Base-by-base conservation (phyloP, 2,329 filamentous ascomycete species). In the Cladosporium cucumerinum region DNA sequence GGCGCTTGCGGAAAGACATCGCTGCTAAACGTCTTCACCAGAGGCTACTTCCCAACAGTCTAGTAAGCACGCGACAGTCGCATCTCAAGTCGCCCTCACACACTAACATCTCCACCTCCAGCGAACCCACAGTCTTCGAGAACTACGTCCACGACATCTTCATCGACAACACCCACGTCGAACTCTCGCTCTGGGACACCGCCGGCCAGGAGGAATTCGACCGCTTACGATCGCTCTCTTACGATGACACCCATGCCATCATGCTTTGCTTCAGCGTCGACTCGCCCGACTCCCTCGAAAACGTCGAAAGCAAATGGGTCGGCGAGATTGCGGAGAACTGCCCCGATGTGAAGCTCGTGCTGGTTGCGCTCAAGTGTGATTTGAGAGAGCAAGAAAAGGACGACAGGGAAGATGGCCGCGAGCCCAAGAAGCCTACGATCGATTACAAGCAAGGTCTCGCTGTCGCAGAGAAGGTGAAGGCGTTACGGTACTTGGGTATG, bases 91-190 rank as follows among this genome's bases (percentile, higher is more conserved):
- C 55, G 18, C 16, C 4, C 32, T 57, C n/a, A 57, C 28, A 28
- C 23, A 23, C 32, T 63, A 65, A 66, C 52, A 30, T 52, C 43
- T n/a, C n/a, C 46, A 28, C 54, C 30, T 34, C 58, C 73, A 88
- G 85, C 82, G 93, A 98, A 80, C 95, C 95, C 63, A 99, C 94
- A 39, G 94, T 97, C 70, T 97, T 97, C 80, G 94, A 99, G 79
- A 99, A 99, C 81, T 99, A 98, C 79, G 94, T 99, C 69, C 94
- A 99, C 78, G 94, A 99, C 78, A 97, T 99, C 78, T 99, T 97
- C 79, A 95, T 99, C 77, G 95, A 99, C 77, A 93, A 90, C 76
- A 91, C 93, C 61, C 94, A 98, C 80, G 96, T 99, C 78, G 95
- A 99, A 79, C 85, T 99, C 64, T 97, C 94, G 66, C 85, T 99